Conservation (phyloP, 2,329 filamentous ascomycete species). For the Magnaporthiopsis poae region DNA sequence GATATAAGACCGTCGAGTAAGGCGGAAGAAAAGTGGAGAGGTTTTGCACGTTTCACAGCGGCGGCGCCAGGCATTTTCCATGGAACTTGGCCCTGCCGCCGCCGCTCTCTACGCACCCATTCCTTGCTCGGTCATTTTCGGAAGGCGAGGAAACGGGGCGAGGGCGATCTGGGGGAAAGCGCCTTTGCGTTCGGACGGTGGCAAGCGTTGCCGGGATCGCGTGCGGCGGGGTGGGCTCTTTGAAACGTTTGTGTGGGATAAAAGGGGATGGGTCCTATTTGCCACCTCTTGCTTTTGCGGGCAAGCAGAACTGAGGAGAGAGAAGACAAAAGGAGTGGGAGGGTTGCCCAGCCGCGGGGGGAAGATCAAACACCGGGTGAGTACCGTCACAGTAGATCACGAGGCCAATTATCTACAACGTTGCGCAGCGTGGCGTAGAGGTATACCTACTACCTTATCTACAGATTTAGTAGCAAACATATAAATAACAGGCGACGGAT, state of each 20-base stretch:
- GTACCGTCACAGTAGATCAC: not conserved
- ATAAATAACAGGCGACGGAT: too few species aligned
- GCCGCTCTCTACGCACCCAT: not conserved
- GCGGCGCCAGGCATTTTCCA: constrained; percentile 6
- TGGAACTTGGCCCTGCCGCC: not conserved
- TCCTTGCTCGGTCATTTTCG: not conserved
- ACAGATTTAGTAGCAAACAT: too few species aligned
- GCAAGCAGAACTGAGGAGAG: too few species aligned
- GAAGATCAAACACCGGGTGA: constrained; percentile 4
- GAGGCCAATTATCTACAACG: too few species aligned
- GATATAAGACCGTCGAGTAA: constrained; percentile 1
- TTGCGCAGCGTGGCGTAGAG: too few species aligned
- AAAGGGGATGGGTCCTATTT: not conserved
- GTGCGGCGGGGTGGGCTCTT: not conserved
- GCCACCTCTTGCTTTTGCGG: too few species aligned
- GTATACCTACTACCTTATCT: too few species aligned
- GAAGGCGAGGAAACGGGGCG: not conserved
- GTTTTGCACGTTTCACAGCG: not conserved
- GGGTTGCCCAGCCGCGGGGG: not conserved
- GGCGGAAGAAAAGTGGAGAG: constrained; percentile 1
- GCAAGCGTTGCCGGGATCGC: not conserved
- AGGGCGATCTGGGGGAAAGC: not conserved
- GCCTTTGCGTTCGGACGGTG: not conserved
- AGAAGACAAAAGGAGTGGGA: too few species aligned
- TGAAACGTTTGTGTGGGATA: not conserved